Conservation (phyloP, 2,329 filamentous ascomycete genomes). For the Fusarium sp. region DNA sequence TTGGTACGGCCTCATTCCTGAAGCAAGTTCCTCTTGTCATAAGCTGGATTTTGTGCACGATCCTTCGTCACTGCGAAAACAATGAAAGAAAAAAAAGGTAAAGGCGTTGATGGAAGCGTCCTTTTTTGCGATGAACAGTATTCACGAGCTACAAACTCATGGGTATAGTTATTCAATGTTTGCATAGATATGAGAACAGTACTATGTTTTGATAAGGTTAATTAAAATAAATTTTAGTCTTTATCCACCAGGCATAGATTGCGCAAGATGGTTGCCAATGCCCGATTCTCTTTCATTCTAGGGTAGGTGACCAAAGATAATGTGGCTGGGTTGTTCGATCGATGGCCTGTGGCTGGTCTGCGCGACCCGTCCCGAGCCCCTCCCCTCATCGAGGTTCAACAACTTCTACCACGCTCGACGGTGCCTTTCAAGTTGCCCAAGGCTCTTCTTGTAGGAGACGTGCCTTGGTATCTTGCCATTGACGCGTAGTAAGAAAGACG, state of each 20-base stretch:
- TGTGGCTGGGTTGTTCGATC: neutral
- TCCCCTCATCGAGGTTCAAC: neutral
- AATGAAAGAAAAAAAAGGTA: too few species aligned
- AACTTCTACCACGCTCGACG: fast-evolving
- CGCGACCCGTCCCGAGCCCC: neutral
- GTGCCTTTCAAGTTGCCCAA: fast-evolving
- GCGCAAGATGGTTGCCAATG: neutral
- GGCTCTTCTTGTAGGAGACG: neutral
- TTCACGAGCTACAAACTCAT: too few species aligned
- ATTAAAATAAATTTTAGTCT: neutral
- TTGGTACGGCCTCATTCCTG: too few species aligned
- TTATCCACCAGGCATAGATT: neutral
- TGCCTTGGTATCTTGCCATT: neutral
- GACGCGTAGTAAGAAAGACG: neutral
- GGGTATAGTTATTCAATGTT: too few species aligned
- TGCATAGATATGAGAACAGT: neutral
- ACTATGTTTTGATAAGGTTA: neutral
- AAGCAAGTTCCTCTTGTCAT: too few species aligned
- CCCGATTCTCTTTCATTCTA: neutral
- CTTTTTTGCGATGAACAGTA: too few species aligned
- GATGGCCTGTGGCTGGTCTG: neutral
- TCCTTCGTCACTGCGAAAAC: too few species aligned
- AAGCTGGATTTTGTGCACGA: too few species aligned
- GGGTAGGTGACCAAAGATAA: neutral
- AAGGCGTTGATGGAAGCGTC: too few species aligned